A percentile compares a stretch with the other conserved stretches of the same genome.
Evolutionary conservation across 2,329 filamentous ascomycete species (phyloP).

Genomic region (Xylariales sp.): DNA sequence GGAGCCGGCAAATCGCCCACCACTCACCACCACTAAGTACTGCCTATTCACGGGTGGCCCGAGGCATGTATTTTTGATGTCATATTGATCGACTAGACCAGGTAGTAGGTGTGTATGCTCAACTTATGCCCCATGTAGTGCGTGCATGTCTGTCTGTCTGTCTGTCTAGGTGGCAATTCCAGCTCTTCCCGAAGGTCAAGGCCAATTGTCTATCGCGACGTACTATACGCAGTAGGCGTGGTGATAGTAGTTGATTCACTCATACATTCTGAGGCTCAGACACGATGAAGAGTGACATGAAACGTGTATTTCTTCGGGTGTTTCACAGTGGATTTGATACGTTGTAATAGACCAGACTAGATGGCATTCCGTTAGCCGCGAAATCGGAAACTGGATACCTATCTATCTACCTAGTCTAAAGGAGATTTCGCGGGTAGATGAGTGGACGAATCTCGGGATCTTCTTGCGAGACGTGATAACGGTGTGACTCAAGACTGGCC

Average conservation of each 20-base stretch:
- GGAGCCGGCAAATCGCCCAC: slow-evolving; percentile 35
- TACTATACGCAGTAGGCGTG: no score
- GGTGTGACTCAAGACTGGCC: slow-evolving; percentile 21
- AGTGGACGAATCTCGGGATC: slow-evolving; percentile 49
- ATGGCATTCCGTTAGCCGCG: slow-evolving; percentile 35
- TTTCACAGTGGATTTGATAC: slow-evolving; percentile 3
- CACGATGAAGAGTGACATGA: no score
- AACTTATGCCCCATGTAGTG: no score
- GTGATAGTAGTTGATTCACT: not conserved
- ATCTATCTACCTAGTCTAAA: slow-evolving; percentile 11
- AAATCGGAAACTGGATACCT: slow-evolving; percentile 26
- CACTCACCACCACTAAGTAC: slow-evolving; percentile 6
- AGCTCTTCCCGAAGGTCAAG: no score
- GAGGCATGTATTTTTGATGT: slow-evolving; percentile 16
- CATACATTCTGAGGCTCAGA: not conserved
- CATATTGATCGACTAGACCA: slow-evolving; percentile 3
- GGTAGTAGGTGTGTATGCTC: no score
- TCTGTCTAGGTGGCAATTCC: no score
- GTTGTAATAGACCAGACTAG: slow-evolving; percentile 13
- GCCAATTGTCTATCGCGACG: no score
- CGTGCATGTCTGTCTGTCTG: no score
- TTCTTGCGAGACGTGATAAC: slow-evolving; percentile 28
- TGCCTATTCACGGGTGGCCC: not conserved
- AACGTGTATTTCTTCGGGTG: not conserved
- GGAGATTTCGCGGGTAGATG: slow-evolving; percentile 33